Conservation (phyloP, 345 rosid genomes). For the Salix viminalis region DNA sequence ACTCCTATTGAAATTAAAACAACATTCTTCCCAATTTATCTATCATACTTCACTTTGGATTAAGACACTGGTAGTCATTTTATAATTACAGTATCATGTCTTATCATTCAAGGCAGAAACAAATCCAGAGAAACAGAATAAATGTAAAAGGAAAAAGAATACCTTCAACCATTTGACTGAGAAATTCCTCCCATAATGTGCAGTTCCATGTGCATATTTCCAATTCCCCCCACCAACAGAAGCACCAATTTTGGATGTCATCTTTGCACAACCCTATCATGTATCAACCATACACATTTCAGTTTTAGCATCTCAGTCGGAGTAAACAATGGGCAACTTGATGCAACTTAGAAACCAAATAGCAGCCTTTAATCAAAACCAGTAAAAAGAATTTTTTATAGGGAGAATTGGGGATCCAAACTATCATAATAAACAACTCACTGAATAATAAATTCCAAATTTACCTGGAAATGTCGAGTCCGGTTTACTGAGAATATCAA, state of each 20-base stretch:
- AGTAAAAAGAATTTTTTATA: not conserved
- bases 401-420: not conserved
- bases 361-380: not conserved
- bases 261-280: constrained; percentile 91
- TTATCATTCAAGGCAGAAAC: not conserved
- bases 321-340: not conserved
- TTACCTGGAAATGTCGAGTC: constrained; percentile 95
- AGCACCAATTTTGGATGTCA: constrained; percentile 94
- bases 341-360: not conserved
- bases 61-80: not conserved
- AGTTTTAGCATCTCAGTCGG: constrained; percentile 10
- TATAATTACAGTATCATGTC: not conserved
- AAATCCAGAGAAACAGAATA: not conserved
- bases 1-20: not conserved
- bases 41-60: not conserved
- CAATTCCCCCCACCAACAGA: constrained; percentile 86
- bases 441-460: constrained; percentile 19
- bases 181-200: constrained; percentile 94
- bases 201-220: constrained; percentile 99
- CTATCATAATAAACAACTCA: not conserved
- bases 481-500: constrained; percentile 93
- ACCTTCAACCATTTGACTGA: constrained; percentile 99
- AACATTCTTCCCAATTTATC: not conserved
- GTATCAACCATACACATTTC: constrained; percentile 13
- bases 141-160: not conserved